Percentiles rank a stretch among this genome's conserved stretches.
phyloP scores from a whole-genome alignment of 257 asterid species.

The Nicotiana tomentosiformis region DNA sequence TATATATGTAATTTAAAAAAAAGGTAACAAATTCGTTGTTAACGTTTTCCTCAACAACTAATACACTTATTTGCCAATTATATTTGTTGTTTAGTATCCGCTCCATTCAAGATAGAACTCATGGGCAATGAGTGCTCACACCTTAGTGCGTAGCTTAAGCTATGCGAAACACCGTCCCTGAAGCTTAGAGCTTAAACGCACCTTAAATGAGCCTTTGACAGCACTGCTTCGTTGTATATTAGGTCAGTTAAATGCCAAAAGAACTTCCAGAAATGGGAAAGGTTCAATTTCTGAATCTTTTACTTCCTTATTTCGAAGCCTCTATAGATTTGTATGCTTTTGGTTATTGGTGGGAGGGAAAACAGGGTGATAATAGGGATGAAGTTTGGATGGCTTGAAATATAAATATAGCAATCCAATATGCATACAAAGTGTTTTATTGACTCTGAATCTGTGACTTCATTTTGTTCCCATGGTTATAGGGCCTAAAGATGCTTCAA shows the following conservation, averaged over 20 bases:
- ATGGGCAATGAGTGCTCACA: no score
- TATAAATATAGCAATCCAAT: neutral
- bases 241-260: neutral
- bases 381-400: neutral
- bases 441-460: neutral
- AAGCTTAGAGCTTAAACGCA: no score
- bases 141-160: no score
- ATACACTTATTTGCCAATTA: no score
- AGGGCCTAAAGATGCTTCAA: slow-evolving; percentile 54
- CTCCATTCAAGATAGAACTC: no score
- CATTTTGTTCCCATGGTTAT: slow-evolving; percentile 12
- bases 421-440: neutral
- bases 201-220: no score
- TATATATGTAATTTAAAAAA: no score
- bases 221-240: neutral
- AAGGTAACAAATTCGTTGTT: no score
- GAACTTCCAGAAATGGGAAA: neutral
- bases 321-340: neutral
- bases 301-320: neutral
- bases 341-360: slow-evolving; percentile 1
- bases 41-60: no score
- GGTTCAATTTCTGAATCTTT: neutral
- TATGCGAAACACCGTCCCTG: no score
- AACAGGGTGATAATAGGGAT: neutral
- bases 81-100: no score